A percentile compares a stretch with the other conserved stretches of the same genome.
Conservation (phyloP, 495 filamentous ascomycete species). For the Talaromyces liani region DNA sequence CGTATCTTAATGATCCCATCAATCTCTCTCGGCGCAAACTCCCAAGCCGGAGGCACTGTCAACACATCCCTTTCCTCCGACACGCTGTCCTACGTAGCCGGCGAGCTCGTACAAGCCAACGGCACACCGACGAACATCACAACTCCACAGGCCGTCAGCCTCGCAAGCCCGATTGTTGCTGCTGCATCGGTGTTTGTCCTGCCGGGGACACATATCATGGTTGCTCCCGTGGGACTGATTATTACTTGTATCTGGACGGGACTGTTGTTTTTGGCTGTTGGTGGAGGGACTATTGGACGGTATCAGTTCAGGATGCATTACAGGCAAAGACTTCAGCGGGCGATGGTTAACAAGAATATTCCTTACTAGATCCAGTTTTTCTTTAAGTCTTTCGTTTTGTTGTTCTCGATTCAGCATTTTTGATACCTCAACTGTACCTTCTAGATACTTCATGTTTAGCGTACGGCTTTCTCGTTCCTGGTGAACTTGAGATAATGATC, state of each 20-base stretch:
- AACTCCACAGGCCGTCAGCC: conserved; percentile 25
- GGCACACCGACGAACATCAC: conserved; percentile 32
- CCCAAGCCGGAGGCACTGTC: conserved; percentile 33
- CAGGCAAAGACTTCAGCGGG: conserved; percentile 37
- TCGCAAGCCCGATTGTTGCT: conserved; percentile 23
- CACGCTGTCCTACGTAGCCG: conserved; percentile 62
- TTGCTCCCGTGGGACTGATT: conserved; percentile 61
- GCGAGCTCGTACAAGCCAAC: conserved; percentile 51
- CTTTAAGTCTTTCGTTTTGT: not conserved
- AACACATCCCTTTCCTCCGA: conserved; percentile 55
- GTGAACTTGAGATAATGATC: not conserved
- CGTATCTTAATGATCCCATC: conserved; percentile 55
- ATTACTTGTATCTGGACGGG: conserved; percentile 56
- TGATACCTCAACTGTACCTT: not conserved
- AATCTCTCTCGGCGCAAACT: conserved; percentile 49
- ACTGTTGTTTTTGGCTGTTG: conserved; percentile 48
- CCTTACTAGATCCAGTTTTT: not conserved
- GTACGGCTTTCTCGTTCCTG: not conserved
- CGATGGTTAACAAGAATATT: conserved; percentile 7
- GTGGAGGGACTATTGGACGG: conserved; percentile 53
- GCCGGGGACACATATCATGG: conserved; percentile 57
- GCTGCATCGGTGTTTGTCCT: conserved; percentile 46
- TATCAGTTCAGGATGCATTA: conserved; percentile 59
- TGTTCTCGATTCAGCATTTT: not conserved
- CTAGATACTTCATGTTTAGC: not conserved